Base-by-base conservation (phyloP, 139 green algal genomes). In the Chlorella sorokiniana region DNA sequence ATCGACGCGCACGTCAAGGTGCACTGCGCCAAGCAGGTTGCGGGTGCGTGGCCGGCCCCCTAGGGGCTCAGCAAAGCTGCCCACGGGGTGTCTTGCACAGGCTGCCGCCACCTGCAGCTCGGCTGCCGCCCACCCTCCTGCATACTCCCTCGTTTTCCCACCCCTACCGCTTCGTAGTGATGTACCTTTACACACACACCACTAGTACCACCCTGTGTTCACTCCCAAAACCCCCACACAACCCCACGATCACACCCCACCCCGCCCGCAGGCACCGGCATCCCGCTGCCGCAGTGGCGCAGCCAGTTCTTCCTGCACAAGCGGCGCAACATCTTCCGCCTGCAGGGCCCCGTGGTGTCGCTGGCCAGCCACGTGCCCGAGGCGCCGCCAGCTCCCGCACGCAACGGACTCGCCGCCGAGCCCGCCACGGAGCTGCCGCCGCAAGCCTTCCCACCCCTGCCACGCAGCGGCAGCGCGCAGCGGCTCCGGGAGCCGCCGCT, bases 311-410 rank as follows among this genome's bases (percentile, higher is more conserved):
- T 81, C 67, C 72, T 79, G 52, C 40, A 74, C 56, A 86, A 82
- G 75, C 71, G 81, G 10, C 81, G 72, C 48, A 86, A 86, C 67
- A 71, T 86, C 41, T 86, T 86, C 52, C 29, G 75, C 1, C 33
- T 81, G 70, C 41, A 82, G 42, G 81, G 81, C 0, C 74, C 64
- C 0, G 65, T 81, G n/a, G 69, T 85, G 25, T 78, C 74, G 0
- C 68, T 81, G 11, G 18, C 5, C 20, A 37, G 16, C 18, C 35
- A 76, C 37, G 41, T 85, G 45, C 68, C 67, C 5, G 80, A 56
- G 6, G 61, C 29, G 14, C 9, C 18, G 33, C 45, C 56, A 4
- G 59, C 31, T 5, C 8, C 38, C 23, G 45, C 7, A 40, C 33
- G 52, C 37, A 25, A 42, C 18, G 22, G 16, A n/a, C 20, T 52